These are phyloP conservation scores for Singerocomus inundabilis DNA, from an alignment of 1,284 basidiomycete species.

Conservation along the genomic window DNA sequence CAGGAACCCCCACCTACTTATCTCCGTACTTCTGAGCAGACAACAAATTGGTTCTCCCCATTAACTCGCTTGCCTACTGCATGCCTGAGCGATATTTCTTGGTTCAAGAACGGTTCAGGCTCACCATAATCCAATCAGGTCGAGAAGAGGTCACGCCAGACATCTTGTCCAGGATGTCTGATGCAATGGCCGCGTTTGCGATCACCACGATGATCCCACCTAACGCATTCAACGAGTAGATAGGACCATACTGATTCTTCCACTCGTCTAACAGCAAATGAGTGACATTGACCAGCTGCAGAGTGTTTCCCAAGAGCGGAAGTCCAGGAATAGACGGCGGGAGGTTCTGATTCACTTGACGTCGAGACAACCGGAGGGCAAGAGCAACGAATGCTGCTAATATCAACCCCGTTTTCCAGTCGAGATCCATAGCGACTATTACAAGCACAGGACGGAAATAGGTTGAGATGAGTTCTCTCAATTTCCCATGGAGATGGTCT, in stretches of 20 bases:
- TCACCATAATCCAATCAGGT: slow-evolving; percentile 14
- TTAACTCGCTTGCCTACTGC: slow-evolving; percentile 4
- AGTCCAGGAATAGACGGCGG: slow-evolving; percentile 9
- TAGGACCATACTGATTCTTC: slow-evolving; percentile 10
- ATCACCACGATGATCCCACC: slow-evolving; percentile 8
- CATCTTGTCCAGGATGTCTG: slow-evolving; percentile 11
- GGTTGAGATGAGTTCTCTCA: background rate
- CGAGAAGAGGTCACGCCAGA: slow-evolving; percentile 10
- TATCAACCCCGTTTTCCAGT: slow-evolving; percentile 7
- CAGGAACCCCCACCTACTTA: slow-evolving; percentile 1
- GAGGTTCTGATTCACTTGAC: background rate
- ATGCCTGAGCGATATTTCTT: background rate
- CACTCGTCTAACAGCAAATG: slow-evolving; percentile 10
- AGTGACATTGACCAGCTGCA: slow-evolving; percentile 7
- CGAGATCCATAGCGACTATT: background rate
- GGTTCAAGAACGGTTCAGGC: background rate
- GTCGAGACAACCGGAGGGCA: background rate
- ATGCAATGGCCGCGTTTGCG: slow-evolving; percentile 10
- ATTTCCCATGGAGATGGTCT: background rate
- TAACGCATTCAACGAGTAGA: slow-evolving; percentile 8
- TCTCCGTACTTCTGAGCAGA: slow-evolving; percentile 8
- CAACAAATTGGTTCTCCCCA: slow-evolving; percentile 7
- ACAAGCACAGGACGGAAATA: background rate
- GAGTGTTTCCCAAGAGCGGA: slow-evolving; percentile 5
- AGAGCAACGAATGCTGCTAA: background rate